These are phyloP conservation scores for Neurospora sp. DNA, from an alignment of 495 filamentous ascomycete genomes.

Conservation along the genomic window DNA sequence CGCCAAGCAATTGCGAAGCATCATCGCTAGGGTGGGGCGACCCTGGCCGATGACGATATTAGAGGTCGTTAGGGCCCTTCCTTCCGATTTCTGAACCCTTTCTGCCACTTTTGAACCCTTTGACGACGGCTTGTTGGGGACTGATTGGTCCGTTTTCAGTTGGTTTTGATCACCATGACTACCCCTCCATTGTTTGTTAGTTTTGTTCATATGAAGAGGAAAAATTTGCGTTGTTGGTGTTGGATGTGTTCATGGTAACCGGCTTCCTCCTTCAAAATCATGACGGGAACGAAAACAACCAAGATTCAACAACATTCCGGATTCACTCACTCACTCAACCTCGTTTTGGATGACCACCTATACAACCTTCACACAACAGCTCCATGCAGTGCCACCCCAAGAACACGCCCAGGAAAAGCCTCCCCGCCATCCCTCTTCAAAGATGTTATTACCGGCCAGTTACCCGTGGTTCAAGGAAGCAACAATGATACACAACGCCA, in stretches of 20 bases:
- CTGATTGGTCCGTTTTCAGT: neutral
- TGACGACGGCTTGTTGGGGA: neutral
- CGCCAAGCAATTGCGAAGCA: neutral
- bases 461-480: neutral
- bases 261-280: neutral
- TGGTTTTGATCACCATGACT: neutral
- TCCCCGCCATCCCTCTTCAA: neutral
- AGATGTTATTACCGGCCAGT: neutral
- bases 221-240: neutral
- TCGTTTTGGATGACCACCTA: neutral
- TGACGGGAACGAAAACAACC: neutral
- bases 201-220: neutral
- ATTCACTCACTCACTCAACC: neutral
- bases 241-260: neutral
- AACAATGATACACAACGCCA: neutral
- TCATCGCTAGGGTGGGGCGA: neutral
- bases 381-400: neutral
- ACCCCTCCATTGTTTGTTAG: neutral
- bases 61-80: neutral
- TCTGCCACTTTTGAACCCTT: neutral
- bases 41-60: neutral
- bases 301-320: neutral
- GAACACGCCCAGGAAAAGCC: neutral
- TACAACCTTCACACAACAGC: neutral
- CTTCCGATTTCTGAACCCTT: neutral